Base-by-base conservation (phyloP, 768 basidiomycete genomes). In the Amanita fuliginea region DNA sequence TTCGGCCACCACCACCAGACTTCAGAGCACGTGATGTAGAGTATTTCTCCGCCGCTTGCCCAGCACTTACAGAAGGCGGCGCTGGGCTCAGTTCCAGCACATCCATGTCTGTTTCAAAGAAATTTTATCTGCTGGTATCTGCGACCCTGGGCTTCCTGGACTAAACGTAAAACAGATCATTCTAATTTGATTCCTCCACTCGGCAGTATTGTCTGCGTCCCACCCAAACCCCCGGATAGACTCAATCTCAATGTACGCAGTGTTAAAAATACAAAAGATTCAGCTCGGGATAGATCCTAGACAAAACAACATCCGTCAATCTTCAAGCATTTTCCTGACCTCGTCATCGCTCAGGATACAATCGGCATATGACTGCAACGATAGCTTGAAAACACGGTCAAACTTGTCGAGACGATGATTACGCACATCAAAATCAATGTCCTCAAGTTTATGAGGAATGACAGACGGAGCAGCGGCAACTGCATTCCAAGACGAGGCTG, bases 341-440 rank as follows among this genome's bases (percentile, higher is more conserved):
- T 72, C 69, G 21, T 62, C 57, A 13, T 67, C 61, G 39, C 59
- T 60, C 6, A 73, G 54, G 1, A 73, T 49, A 49, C 70, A 71
- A 16, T 66, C 65, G 5, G 62, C 67, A 48, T 66, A 70, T 7
- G 32, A 60, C 62, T 62, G 60, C 14, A 42, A 19, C 45, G 2
- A 2, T 33, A 34, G 8, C 32, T 11, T 34, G 10, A 32, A 6
- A 39, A 10, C 19, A 14, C 13, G 6, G 16, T 16, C 11, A 21
- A 42, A 19, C 33, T 26, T 35, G 8, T 19, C 35, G 14, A 46
- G 33, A 24, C 19, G 39, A 33, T 19, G 39, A 37, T 26, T 7
- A 32, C 39, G 14, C 30, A 50, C 49, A 8, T 40, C 42, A 11
- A 16, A 21, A 42, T 49, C 48, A 16, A 43, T 35, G 21, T 42